phyloP scores from a whole-genome alignment of 139 green algal genomes.

The Zygnema circumcarinatum region DNA sequence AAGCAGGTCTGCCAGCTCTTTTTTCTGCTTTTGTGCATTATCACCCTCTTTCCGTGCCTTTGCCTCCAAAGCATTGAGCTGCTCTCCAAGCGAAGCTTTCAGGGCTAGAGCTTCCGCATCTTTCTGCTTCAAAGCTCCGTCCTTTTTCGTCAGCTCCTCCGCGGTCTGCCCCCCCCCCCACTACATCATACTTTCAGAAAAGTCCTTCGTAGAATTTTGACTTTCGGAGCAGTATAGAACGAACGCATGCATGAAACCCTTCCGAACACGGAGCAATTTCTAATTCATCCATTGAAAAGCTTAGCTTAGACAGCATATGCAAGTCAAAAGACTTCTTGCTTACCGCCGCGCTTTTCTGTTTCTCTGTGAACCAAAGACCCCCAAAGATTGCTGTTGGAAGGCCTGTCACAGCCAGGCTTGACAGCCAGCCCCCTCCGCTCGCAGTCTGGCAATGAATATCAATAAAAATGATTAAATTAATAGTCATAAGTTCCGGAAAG shows the following conservation, averaged over 20 bases:
- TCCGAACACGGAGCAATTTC: no score
- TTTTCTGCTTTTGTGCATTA: neutral
- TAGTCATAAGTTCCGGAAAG: no score
- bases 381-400: neutral
- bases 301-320: no score
- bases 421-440: neutral
- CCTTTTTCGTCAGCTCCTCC: neutral
- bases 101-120: neutral
- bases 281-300: no score
- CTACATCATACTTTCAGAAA: no score
- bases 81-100: neutral
- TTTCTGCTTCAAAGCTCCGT: neutral
- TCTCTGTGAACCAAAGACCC: neutral
- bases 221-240: no score
- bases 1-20: neutral
- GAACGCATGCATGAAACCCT: no score
- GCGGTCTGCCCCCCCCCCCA: neutral
- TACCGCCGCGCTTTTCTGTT: neutral
- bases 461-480: no score
- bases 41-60: neutral
- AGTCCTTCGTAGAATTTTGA: no score
- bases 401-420: neutral
- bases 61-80: neutral
- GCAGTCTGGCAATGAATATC: no score
- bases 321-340: no score